Percentiles rank a stretch among this genome's conserved stretches.
Evolutionary conservation across 2,329 filamentous ascomycete genomes (phyloP).

Genomic region (Teratosphaeriaceae sp.): DNA sequence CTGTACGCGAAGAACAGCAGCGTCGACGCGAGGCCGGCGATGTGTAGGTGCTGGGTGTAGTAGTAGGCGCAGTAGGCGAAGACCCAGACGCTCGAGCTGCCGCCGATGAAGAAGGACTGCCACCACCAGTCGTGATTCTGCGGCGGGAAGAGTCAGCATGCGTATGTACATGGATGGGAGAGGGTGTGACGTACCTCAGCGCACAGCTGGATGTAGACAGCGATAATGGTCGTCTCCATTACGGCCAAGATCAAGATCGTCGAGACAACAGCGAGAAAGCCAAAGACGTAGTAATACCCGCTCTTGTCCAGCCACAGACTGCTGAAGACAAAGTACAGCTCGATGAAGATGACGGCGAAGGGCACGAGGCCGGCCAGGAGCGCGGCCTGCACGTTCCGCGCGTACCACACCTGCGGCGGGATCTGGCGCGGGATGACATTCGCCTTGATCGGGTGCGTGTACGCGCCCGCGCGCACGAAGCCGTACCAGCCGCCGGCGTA

Average conservation of each 20-base stretch:
- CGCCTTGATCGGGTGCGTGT: slow-evolving; percentile 78
- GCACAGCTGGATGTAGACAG: slow-evolving; percentile 76
- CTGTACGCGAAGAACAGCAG: slow-evolving; percentile 83
- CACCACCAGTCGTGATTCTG: slow-evolving; percentile 88
- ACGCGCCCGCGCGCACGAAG: slow-evolving; percentile 58
- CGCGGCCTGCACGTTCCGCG: slow-evolving; percentile 55
- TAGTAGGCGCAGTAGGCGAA: slow-evolving; percentile 81
- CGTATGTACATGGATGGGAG: not conserved
- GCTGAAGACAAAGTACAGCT: slow-evolving; percentile 80
- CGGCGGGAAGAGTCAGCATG: slow-evolving; percentile 11
- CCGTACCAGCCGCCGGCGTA: slow-evolving; percentile 75
- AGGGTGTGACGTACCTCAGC: slow-evolving; percentile 50
- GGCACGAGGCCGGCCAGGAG: slow-evolving; percentile 71
- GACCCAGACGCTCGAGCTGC: slow-evolving; percentile 71
- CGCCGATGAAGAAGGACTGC: slow-evolving; percentile 77
- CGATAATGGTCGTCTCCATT: slow-evolving; percentile 76
- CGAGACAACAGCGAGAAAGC: slow-evolving; percentile 70
- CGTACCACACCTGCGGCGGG: slow-evolving; percentile 70
- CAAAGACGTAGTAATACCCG: slow-evolving; percentile 88
- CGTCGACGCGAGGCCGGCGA: slow-evolving; percentile 70
- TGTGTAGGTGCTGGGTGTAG: slow-evolving; percentile 72
- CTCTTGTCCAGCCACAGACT: slow-evolving; percentile 86
- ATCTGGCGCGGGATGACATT: slow-evolving; percentile 65
- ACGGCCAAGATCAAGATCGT: slow-evolving; percentile 68
- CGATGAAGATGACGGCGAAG: slow-evolving; percentile 83